Evolutionary conservation across 441 rosid species (phyloP), one percentile per base, ranked within the genome.

Genomic region (Erodium trifolium): DNA sequence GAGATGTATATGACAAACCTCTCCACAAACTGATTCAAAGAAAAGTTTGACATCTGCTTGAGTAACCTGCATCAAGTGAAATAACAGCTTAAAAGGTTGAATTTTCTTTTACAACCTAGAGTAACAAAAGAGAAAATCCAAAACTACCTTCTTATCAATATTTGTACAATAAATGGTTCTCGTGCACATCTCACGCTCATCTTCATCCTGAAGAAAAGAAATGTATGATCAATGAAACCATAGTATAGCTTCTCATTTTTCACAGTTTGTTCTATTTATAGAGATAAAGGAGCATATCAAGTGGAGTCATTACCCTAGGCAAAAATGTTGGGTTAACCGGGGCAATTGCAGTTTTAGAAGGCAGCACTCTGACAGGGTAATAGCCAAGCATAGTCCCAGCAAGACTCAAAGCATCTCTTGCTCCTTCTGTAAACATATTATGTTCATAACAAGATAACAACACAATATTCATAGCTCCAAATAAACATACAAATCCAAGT

Each of bases 301-400:
- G 14, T 45, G 1, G 53, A 45, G 72, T 68, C 57, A 85, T 75
- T 77, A 87, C 95, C 83, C 90, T 81, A 10, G 99, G 99, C 79
- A 94, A 81, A 73, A 88, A 94, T 14, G 97, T 89, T 3, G 99
- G 99, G 83, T 94, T 94, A 73, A 94, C 99, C 63, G 99, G 99
- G 27, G 97, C 97, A 69, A 94, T 94, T 59, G 97, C 99, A 14
- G 97, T 94, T 83, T 87, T 94, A 49, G 99, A 94, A 76, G 99
- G 97, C 82, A 91, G 80, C 78, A 94, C 96, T 73, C 82, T 85
- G 37, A 94, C 82, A 49, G 99, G 99, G 81, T 91, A 91, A 78
- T 75, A 90, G 18, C 99, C 97, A 14, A 94, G 92, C 72, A 94
- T 77, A 11, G 92, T 94, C 13, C 97, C 99, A 0, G 91, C 78